These are phyloP conservation scores for Vanderwaltozyma tropicalis DNA, from an alignment of 805 yeast species.

Conservation along the genomic window DNA sequence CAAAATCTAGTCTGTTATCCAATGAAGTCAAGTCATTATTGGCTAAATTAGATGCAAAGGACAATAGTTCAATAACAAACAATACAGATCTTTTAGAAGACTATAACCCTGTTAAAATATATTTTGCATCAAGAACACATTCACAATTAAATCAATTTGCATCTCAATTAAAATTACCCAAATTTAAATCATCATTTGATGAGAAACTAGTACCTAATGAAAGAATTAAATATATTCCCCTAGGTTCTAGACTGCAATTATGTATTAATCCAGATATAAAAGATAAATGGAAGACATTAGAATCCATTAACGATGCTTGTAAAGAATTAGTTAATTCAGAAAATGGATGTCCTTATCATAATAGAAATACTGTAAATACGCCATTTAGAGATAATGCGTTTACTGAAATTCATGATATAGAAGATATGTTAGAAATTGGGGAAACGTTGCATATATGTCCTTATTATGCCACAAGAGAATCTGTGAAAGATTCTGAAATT, in stretches of 20 bases:
- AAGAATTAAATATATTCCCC: conserved; percentile 53
- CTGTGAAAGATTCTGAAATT: conserved; percentile 54
- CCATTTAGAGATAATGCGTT: conserved; percentile 46
- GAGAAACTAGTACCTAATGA: conserved; percentile 32
- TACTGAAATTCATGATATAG: conserved; percentile 61
- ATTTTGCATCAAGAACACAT: conserved; percentile 79
- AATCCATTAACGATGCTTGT: conserved; percentile 72
- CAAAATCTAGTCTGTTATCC: conserved; percentile 18
- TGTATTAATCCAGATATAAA: conserved; percentile 61
- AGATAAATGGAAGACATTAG: conserved; percentile 35
- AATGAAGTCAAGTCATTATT: conserved; percentile 42
- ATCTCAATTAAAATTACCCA: conserved; percentile 52
- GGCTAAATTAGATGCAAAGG: conserved; percentile 29
- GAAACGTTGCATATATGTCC: conserved; percentile 55
- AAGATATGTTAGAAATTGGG: conserved; percentile 62
- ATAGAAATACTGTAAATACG: conserved; percentile 24
- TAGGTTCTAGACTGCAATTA: conserved; percentile 78
- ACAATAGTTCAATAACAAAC: conserved; percentile 6
- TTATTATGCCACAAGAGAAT: conserved; percentile 61
- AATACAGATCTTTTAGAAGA: conserved; percentile 1
- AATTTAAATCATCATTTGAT: conserved; percentile 50
- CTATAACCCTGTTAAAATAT: conserved; percentile 39
- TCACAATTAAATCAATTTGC: conserved; percentile 79
- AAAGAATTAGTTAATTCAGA: conserved; percentile 48
- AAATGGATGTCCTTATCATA: conserved; percentile 22